A percentile compares a stretch with the other conserved stretches of the same genome.
These are phyloP conservation scores for Astraeus odoratus DNA, from an alignment of 768 basidiomycete genomes.

Conservation along the genomic window DNA sequence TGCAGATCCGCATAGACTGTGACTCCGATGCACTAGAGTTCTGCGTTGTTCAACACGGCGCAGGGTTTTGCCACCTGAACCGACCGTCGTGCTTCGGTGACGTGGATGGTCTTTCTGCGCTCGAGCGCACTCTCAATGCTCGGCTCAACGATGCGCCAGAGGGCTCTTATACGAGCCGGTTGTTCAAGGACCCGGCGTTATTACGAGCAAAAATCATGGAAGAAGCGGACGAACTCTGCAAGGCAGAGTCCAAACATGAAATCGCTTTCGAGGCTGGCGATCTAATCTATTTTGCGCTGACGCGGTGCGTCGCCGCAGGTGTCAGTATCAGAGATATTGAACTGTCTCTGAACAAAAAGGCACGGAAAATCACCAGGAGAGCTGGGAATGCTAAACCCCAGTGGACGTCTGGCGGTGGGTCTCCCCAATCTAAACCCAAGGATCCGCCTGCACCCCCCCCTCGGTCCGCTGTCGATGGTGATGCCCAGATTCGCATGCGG, in stretches of 20 bases:
- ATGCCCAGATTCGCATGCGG: slow-evolving; percentile 69
- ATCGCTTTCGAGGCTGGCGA: slow-evolving; percentile 95
- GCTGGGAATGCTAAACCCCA: slow-evolving; percentile 91
- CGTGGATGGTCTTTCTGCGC: slow-evolving; percentile 65
- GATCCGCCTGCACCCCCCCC: slow-evolving; percentile 19
- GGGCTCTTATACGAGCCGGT: slow-evolving; percentile 84
- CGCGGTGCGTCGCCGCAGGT: slow-evolving; percentile 77
- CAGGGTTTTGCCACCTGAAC: slow-evolving; percentile 91
- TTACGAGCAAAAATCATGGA: slow-evolving; percentile 94
- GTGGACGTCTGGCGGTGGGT: slow-evolving; percentile 35
- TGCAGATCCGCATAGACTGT: slow-evolving; percentile 82
- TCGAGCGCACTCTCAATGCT: slow-evolving; percentile 72
- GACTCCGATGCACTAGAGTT: slow-evolving; percentile 91
- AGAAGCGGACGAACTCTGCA: slow-evolving; percentile 95
- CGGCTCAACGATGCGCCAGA: slow-evolving; percentile 73
- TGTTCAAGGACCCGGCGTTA: slow-evolving; percentile 80
- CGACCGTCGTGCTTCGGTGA: slow-evolving; percentile 87
- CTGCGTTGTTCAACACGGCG: slow-evolving; percentile 80
- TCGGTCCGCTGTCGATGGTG: slow-evolving; percentile 16
- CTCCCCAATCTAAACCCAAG: slow-evolving; percentile 21
- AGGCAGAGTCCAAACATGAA: slow-evolving; percentile 69
- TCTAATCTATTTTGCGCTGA: slow-evolving; percentile 85
- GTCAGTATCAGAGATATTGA: slow-evolving; percentile 83
- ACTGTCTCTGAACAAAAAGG: slow-evolving; percentile 74
- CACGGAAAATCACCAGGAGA: slow-evolving; percentile 78